A percentile compares a stretch with the other conserved stretches of the same genome.
Conservation (phyloP, 2,329 filamentous ascomycete species). For the Diplodia mutila region DNA sequence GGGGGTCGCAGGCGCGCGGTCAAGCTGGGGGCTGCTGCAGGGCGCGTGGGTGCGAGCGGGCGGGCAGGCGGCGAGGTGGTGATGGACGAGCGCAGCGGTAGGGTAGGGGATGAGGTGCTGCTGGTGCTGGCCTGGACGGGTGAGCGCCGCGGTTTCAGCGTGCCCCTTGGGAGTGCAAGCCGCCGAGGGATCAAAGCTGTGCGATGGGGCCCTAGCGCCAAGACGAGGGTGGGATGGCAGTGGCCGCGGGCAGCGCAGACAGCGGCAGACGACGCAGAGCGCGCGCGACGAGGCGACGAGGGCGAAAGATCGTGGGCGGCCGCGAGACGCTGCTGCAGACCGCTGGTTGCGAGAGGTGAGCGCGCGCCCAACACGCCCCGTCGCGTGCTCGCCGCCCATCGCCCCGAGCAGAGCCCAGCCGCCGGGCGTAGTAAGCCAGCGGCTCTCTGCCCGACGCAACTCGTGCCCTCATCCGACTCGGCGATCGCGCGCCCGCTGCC, state of each 20-base stretch:
- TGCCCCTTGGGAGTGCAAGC: conserved; percentile 24
- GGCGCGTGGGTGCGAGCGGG: conserved; percentile 22
- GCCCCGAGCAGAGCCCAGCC: conserved; percentile 14
- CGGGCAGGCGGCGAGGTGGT: conserved; percentile 21
- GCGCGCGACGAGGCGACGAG: conserved; percentile 9
- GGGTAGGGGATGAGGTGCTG: conserved; percentile 28
- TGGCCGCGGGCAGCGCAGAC: conserved; percentile 21
- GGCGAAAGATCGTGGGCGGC: background rate
- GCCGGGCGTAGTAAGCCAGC: background rate
- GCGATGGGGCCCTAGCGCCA: conserved; percentile 16
- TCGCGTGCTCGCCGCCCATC: conserved; percentile 20
- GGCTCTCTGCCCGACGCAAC: conserved; percentile 21
- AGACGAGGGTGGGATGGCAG: conserved; percentile 22
- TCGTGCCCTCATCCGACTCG: conserved; percentile 19
- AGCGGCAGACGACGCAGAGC: conserved; percentile 19
- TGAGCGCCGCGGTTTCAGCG: conserved; percentile 26
- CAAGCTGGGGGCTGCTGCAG: conserved; percentile 23
- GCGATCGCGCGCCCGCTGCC: conserved; percentile 16
- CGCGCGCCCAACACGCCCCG: conserved; percentile 2
- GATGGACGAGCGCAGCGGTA: conserved; percentile 25
- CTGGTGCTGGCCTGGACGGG: conserved; percentile 24
- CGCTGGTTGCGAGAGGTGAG: conserved; percentile 3
- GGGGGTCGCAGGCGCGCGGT: conserved; percentile 9
- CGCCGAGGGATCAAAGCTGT: conserved; percentile 17
- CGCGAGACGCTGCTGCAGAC: conserved; percentile 15